These are phyloP conservation scores for Pichia eremophila DNA, from an alignment of 805 yeast genomes.

Conservation along the genomic window DNA sequence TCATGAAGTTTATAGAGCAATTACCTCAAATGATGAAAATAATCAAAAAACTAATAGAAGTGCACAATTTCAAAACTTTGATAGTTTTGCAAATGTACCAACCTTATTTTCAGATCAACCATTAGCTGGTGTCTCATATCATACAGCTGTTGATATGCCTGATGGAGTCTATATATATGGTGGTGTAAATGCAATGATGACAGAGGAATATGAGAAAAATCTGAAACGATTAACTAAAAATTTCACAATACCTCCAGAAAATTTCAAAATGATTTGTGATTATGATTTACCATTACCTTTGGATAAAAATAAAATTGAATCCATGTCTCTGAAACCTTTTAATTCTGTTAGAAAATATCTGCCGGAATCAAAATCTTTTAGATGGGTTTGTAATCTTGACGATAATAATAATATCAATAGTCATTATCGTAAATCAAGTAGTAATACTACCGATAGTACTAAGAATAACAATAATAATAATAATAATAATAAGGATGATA, in stretches of 20 bases:
- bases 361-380: constrained; percentile 30
- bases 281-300: constrained; percentile 39
- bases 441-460: background rate
- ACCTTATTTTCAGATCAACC: constrained; percentile 29
- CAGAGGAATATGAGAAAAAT: constrained; percentile 17
- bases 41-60: background rate
- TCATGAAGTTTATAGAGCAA: constrained; percentile 9
- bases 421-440: no score
- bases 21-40: background rate
- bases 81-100: constrained; percentile 24
- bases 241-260: constrained; percentile 25
- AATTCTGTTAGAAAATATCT: constrained; percentile 29
- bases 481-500: background rate
- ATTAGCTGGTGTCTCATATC: constrained; percentile 36
- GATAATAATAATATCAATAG: background rate
- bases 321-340: constrained; percentile 34
- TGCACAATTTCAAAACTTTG: constrained; percentile 7
- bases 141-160: constrained; percentile 31
- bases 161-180: constrained; percentile 35
- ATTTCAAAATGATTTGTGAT: constrained; percentile 22
- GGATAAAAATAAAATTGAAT: constrained; percentile 30
- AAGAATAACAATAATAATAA: no score
- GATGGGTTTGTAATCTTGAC: constrained; percentile 12
- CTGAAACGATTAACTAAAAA: constrained; percentile 23
- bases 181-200: constrained; percentile 28